Evolutionary conservation across 768 basidiomycete genomes (phyloP), one percentile per base, ranked within the genome.

Genomic region (Lactarius quietus): DNA sequence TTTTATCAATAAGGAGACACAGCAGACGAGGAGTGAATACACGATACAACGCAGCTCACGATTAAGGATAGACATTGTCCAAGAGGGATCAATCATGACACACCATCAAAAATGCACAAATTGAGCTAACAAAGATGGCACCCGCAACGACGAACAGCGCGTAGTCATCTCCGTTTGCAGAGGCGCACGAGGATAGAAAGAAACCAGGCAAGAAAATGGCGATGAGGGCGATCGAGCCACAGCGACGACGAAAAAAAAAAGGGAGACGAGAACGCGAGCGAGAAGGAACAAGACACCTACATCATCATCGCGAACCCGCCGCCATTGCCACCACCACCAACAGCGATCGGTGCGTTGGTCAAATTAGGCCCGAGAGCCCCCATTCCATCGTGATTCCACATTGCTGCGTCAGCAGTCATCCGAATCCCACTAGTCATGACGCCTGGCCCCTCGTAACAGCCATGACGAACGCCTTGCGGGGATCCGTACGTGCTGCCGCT

Each of bases 281-380:
- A 4, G 18, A 38, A 20, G 18, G 3, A 35, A 18, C 20, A 61
- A n/a, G 36, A 41, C 56, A 61, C 48, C 65, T 68, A 76, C 69
- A 77, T 71, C 68, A 81, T 69, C 76, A 81, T 79, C 36, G 74
- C 73, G 73, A 78, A 81, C 63, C 74, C 78, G 18, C 59, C 54
- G 36, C 65, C 65, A 48, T 74, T 74, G 65, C 78, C 72, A 56
- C 75, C 76, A 59, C 77, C 76, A 36, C 79, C 73, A 55, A 76
- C 77, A 66, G 67, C 65, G 64, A 81, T 78, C 12, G 80, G 74
- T 26, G 72, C 69, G 55, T 72, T 63, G 52, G 66, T 70, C 69
- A 78, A 73, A 39, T 72, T 71, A 61, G 74, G n/a, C n/a, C n/a
- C 77, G 55, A 69, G 63, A 73, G 75, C 72, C 56, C 73, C 75